Conservation (phyloP, 2,329 filamentous ascomycete genomes). For the Fusarium hostae region DNA sequence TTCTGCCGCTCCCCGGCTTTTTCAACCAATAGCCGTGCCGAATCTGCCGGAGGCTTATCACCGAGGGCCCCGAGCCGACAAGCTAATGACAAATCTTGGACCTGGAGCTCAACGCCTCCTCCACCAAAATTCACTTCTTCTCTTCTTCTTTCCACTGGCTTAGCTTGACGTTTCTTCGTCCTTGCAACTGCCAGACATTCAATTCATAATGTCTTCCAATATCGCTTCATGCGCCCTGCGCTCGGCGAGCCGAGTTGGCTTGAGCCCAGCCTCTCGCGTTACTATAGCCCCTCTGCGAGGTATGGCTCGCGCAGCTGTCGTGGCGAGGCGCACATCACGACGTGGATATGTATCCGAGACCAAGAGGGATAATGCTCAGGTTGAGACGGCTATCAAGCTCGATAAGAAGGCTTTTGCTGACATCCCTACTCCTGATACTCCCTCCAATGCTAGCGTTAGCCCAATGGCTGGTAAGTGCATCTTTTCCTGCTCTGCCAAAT, state of each 20-base stretch:
- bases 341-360: conserved; percentile 87
- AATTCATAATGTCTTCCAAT: conserved; percentile 67
- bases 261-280: conserved; percentile 57
- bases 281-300: conserved; percentile 48
- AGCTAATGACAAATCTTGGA: conserved; percentile 52
- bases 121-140: conserved; percentile 38
- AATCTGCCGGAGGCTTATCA: conserved; percentile 46
- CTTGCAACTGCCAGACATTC: conserved; percentile 40
- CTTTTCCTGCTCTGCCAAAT: neutral
- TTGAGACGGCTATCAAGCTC: conserved; percentile 86
- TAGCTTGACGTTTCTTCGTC: conserved; percentile 35
- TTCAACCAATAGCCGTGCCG: conserved; percentile 47
- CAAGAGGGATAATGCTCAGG: conserved; percentile 81
- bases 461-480: conserved; percentile 69
- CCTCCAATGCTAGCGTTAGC: conserved; percentile 72
- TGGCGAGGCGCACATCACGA: conserved; percentile 48
- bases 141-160: conserved; percentile 34
- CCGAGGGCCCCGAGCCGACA: conserved; percentile 52
- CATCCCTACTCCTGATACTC: conserved; percentile 51
- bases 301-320: conserved; percentile 46
- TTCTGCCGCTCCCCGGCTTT: conserved; percentile 27
- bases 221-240: conserved; percentile 76
- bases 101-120: conserved; percentile 37
- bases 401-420: conserved; percentile 85
- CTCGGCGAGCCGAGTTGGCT: conserved; percentile 74